A percentile compares a stretch with the other conserved stretches of the same genome.
Evolutionary conservation across 2,329 filamentous ascomycete species (phyloP).

Genomic region (Trichoderma asperellum): DNA sequence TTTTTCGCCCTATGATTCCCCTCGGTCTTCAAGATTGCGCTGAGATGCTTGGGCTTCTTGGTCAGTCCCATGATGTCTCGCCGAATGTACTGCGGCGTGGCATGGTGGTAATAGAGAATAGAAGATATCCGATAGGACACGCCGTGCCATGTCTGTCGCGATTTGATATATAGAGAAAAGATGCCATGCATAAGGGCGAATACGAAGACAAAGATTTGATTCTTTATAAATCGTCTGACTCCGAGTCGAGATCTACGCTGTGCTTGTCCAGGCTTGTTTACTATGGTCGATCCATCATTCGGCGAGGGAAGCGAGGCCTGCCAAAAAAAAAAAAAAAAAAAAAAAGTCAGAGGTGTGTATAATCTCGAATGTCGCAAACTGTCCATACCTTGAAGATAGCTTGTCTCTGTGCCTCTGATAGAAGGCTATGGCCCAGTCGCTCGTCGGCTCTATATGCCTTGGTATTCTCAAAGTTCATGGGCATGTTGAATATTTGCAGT

Average conservation of each 20-base stretch:
- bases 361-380: background rate
- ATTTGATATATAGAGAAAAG: slow-evolving; percentile 86
- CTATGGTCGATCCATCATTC: slow-evolving; percentile 38
- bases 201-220: slow-evolving; percentile 66
- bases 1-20: slow-evolving; percentile 69
- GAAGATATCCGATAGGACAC: slow-evolving; percentile 77
- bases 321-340: slow-evolving; percentile 23
- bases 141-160: slow-evolving; percentile 78
- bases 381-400: slow-evolving; percentile 43
- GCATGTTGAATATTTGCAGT: slow-evolving; percentile 41
- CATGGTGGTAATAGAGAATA: slow-evolving; percentile 92
- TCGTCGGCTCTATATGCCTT: slow-evolving; percentile 49
- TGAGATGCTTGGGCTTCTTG: slow-evolving; percentile 82
- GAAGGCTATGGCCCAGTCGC: slow-evolving; percentile 39
- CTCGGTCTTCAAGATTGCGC: slow-evolving; percentile 79
- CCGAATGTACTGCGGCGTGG: slow-evolving; percentile 88
- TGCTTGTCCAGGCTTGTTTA: slow-evolving; percentile 35
- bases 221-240: slow-evolving; percentile 63
- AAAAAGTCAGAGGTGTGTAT: slow-evolving; percentile 21
- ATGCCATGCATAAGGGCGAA: slow-evolving; percentile 75
- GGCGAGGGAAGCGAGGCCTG: slow-evolving; percentile 45
- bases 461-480: slow-evolving; percentile 44
- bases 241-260: slow-evolving; percentile 53
- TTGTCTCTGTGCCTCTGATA: slow-evolving; percentile 44
- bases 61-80: slow-evolving; percentile 78